Base-by-base conservation (phyloP, 1,284 basidiomycete species). In the Cutaneotrichosporon curvatum region DNA sequence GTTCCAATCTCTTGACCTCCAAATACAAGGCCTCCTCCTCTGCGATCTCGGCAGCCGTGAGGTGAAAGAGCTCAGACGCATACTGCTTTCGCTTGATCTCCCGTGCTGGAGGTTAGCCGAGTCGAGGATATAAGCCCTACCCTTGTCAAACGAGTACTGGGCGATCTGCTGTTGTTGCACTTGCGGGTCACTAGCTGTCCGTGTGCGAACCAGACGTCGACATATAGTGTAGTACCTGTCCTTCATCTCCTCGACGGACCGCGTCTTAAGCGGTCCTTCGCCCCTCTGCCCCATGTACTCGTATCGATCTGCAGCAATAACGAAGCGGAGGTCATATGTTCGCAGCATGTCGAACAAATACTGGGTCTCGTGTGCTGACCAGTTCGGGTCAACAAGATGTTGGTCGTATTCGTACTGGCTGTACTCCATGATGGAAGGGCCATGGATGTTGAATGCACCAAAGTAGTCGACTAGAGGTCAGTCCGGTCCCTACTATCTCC, bases 21-120 rank as follows among this genome's bases (percentile, higher is more conserved):
- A 97, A 76, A 72, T 90, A 98, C 0, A 99, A 77, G 4, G 90
- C 87, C 61, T 97, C 92, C 75, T 98, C 95, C 65, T 99, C 94
- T 9, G 84, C 83, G 35, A 96, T 83, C 71, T 97, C 89, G 44
- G 87, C 82, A 1, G 83, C 79, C 0, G 90, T 89, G 10, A 94
- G 82, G 48, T 80, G 81, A 69, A 94, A 87, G 12, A 98, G 79
- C 51, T 84, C 85, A 2, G 79, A 75, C 10, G 97, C 79, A 59
- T 96, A 95, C 52, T 83, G 82, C 71, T 94, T 97, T 48, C 95
- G 83, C 55, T 84, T 84, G 18, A 82, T 74, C 68, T 99, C 95
- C 42, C 89, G 84, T 30, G 86, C 89, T 89, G 63, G 41, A 18
- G 36, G 8, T 64, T 50, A 43, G 39, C 47, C 14, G 18, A 15